Evolutionary conservation across 345 rosid genomes (phyloP).

Genomic region (Eucalyptus sp.): DNA sequence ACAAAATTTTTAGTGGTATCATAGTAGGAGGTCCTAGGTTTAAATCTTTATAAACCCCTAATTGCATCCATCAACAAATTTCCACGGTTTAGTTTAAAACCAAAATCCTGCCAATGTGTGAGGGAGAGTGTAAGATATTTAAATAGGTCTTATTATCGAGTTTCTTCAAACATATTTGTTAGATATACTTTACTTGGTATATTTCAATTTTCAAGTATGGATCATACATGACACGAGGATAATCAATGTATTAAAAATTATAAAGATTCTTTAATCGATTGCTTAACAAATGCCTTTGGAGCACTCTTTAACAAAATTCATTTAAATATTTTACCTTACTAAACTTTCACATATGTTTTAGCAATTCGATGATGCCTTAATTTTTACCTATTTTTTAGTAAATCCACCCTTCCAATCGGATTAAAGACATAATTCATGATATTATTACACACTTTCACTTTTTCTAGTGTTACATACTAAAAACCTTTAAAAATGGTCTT

Average conservation of each 20-base stretch:
- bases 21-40: neutral
- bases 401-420: neutral
- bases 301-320: neutral
- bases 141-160: neutral
- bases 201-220: neutral
- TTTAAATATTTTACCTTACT: neutral
- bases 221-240: neutral
- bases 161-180: neutral
- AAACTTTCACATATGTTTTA: neutral
- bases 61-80: neutral
- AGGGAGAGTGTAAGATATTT: neutral
- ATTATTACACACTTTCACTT: neutral
- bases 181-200: neutral
- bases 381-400: neutral
- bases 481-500: neutral
- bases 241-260: neutral
- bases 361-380: neutral
- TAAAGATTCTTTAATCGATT: neutral
- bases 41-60: neutral
- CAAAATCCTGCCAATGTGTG: neutral
- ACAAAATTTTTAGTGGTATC: neutral
- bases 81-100: neutral
- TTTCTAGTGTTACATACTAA: neutral
- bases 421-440: neutral
- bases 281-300: neutral